Conservation (phyloP, 2,329 filamentous ascomycete species). For the Botrytis fragariae region DNA sequence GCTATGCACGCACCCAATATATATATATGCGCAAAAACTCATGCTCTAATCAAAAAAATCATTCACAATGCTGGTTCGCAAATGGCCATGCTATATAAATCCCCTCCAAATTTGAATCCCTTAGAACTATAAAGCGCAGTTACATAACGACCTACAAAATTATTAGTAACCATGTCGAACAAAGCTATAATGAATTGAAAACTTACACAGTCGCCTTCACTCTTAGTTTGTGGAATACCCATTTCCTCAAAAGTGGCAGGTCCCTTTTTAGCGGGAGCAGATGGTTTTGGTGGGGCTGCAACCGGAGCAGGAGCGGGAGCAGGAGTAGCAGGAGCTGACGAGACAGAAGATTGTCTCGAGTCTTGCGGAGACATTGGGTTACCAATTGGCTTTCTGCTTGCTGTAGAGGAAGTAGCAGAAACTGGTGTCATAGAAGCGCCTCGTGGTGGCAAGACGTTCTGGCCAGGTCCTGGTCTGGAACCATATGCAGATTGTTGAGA, state of each 20-base stretch:
- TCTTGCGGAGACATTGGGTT: constrained; percentile 15
- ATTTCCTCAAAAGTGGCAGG: constrained; percentile 98
- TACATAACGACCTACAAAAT: constrained; percentile 36
- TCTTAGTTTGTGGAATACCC: constrained; percentile 83
- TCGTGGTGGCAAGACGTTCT: constrained; percentile 29
- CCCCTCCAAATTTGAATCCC: not conserved
- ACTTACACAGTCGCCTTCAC: constrained; percentile 82
- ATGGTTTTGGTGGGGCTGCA: constrained; percentile 56
- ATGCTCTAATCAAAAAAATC: not conserved
- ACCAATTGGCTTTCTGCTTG: not conserved
- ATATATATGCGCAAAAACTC: constrained; percentile 5
- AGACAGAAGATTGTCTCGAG: constrained; percentile 19
- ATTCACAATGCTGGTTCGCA: not conserved
- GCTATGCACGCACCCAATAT: not conserved
- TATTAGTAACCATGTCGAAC: constrained; percentile 3
- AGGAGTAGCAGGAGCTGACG: constrained; percentile 23
- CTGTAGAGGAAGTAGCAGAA: not conserved
- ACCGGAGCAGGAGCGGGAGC: constrained; percentile 30
- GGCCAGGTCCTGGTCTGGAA: constrained; percentile 15
- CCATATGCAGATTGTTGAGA: constrained; percentile 12
- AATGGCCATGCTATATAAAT: not conserved
- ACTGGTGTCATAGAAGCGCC: constrained; percentile 27
- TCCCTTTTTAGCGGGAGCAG: constrained; percentile 50
- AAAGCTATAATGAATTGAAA: not conserved
- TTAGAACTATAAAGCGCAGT: not conserved